Evolutionary conservation across 257 asterid genomes (phyloP).

Genomic region (Petrea volubilis): DNA sequence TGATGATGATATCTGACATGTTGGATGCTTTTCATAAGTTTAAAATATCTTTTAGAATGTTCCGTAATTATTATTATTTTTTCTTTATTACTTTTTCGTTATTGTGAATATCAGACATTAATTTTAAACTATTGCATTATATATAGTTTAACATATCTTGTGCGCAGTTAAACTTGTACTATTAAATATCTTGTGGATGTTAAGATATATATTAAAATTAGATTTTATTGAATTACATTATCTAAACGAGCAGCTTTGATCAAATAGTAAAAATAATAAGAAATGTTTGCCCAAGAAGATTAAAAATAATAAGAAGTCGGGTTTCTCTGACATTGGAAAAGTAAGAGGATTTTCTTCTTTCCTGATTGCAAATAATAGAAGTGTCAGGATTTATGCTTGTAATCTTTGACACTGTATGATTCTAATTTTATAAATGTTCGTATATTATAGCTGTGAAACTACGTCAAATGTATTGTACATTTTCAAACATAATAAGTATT

Average conservation of each 20-base stretch:
- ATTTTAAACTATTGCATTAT: no score
- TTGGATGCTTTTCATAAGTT: neutral
- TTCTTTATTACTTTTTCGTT: no score
- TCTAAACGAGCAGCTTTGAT: neutral
- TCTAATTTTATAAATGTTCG: no score
- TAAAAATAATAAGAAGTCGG: neutral
- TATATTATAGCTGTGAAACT: no score
- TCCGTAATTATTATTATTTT: neutral
- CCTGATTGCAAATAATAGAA: no score
- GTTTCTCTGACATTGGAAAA: neutral
- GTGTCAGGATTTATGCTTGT: no score
- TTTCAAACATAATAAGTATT: no score
- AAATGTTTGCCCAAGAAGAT: no score
- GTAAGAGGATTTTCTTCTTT: neutral
- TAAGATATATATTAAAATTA: neutral
- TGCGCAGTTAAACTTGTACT: neutral
- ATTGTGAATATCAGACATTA: no score
- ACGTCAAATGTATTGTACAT: no score
- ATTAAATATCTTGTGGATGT: neutral
- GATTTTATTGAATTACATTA: neutral
- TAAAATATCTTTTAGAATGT: constrained; percentile 22
- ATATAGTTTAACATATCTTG: neutral
- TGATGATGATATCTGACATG: constrained; percentile 23
- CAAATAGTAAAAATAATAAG: neutral
- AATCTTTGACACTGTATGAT: no score